Conservation (phyloP, 371 early-diverging fungal genomes). For the Zopfochytrium polystomum region DNA sequence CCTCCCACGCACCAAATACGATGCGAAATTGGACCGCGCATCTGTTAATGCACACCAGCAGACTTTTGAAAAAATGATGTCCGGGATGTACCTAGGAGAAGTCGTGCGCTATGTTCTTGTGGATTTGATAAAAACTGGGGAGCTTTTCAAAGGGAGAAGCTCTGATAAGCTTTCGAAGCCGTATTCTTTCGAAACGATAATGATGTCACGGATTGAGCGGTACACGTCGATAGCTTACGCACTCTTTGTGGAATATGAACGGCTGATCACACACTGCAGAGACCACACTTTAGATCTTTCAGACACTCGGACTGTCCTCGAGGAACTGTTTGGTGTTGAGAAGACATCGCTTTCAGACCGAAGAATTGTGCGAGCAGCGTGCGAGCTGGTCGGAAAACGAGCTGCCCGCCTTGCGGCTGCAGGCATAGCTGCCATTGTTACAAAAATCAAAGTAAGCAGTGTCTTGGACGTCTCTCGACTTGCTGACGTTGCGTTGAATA, state of each 20-base stretch:
- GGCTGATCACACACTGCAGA: too few relatives aligned
- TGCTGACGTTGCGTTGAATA: too few relatives aligned
- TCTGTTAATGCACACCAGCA: slow-evolving; percentile 77
- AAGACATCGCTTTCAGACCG: slow-evolving; percentile 72
- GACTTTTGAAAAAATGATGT: slow-evolving; percentile 91
- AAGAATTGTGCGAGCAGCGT: slow-evolving; percentile 74
- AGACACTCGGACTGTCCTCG: slow-evolving; percentile 69
- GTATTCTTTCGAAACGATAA: slow-evolving; percentile 88
- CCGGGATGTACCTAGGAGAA: slow-evolving; percentile 95
- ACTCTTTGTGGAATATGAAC: too few relatives aligned
- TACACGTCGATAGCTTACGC: too few relatives aligned
- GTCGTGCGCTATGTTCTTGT: slow-evolving; percentile 72
- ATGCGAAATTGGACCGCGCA: slow-evolving; percentile 77
- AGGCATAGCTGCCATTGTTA: slow-evolving; percentile 78
- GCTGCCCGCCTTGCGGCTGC: slow-evolving; percentile 86
- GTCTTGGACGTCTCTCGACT: too few relatives aligned
- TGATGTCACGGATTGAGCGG: slow-evolving; percentile 85
- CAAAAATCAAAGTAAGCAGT: slow-evolving; percentile 62
- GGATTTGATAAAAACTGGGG: slow-evolving; percentile 76
- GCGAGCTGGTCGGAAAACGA: slow-evolving; percentile 82
- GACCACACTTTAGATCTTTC: slow-evolving; percentile 67
- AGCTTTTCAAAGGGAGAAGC: slow-evolving; percentile 68
- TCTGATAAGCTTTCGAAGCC: slow-evolving; percentile 66
- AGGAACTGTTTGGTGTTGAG: slow-evolving; percentile 61
- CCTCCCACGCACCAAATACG: slow-evolving; percentile 80